Evolutionary conservation across 2,329 filamentous ascomycete species (phyloP).

Genomic region (Plectosphaerella cucumerina): DNA sequence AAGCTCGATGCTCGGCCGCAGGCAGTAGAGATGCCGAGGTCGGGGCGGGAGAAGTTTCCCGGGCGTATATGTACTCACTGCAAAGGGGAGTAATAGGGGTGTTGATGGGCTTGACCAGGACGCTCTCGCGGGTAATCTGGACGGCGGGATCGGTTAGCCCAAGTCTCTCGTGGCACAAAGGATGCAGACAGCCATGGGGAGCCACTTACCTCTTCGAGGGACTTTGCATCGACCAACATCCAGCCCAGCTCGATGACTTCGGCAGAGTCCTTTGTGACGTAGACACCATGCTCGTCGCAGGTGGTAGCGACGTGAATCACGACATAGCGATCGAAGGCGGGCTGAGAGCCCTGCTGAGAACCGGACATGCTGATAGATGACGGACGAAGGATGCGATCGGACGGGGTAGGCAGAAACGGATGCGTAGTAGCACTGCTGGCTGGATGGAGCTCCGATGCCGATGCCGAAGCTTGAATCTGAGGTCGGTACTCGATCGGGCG

Average conservation of each 20-base stretch:
- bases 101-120: constrained; percentile 97
- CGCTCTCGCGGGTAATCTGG: constrained; percentile 90
- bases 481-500: constrained; percentile 11
- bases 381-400: neutral
- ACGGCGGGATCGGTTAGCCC: constrained; percentile 12
- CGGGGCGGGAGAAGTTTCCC: neutral
- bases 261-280: constrained; percentile 98
- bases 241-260: constrained; percentile 99
- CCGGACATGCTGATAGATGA: constrained; percentile 32
- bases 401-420: constrained; percentile 11
- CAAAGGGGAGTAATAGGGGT: constrained; percentile 97
- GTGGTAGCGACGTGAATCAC: constrained; percentile 98
- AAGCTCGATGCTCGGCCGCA: neutral
- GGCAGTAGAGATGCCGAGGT: neutral
- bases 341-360: constrained; percentile 47
- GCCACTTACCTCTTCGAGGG: constrained; percentile 78
- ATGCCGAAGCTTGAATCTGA: constrained; percentile 5
- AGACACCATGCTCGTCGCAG: constrained; percentile 98
- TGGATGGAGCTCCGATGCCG: neutral
- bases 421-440: constrained; percentile 8
- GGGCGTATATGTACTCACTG: constrained; percentile 64
- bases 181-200: neutral
- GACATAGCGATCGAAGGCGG: constrained; percentile 90
- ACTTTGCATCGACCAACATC: constrained; percentile 91
- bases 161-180: neutral